Evolutionary conservation across 768 basidiomycete genomes (phyloP).

Genomic region (Lactarius deliciosus): DNA sequence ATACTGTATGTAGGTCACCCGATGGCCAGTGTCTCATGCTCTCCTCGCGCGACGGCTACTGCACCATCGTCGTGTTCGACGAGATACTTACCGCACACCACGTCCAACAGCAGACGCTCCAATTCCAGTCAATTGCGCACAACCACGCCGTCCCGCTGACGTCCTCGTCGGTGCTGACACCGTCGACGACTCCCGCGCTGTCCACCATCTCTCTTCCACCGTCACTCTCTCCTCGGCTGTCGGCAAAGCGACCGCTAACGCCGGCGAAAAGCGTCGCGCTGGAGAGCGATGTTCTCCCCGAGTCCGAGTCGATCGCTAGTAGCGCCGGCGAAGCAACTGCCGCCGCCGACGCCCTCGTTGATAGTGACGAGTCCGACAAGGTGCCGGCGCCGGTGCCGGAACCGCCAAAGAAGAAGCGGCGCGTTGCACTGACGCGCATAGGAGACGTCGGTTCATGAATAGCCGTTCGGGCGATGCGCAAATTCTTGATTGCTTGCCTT

Average conservation of each 20-base stretch:
- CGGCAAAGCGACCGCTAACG: slow-evolving; percentile 34
- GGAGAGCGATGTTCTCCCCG: slow-evolving; percentile 18
- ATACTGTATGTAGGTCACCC: slow-evolving; percentile 73
- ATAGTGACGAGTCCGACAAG: slow-evolving; percentile 32
- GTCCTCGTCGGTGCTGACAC: slow-evolving; percentile 39
- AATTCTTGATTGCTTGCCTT: background rate
- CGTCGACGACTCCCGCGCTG: slow-evolving; percentile 40
- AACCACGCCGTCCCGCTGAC: slow-evolving; percentile 71
- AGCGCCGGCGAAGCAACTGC: slow-evolving; percentile 10
- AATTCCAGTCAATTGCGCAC: slow-evolving; percentile 88
- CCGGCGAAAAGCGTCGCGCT: slow-evolving; percentile 30
- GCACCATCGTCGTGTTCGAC: slow-evolving; percentile 92
- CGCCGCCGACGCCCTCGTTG: background rate
- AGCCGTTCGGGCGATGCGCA: background rate
- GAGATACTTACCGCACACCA: slow-evolving; percentile 87
- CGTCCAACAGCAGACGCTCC: slow-evolving; percentile 88
- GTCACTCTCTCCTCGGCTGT: slow-evolving; percentile 26
- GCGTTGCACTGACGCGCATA: slow-evolving; percentile 72
- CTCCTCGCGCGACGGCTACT: slow-evolving; percentile 94
- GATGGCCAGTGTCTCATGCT: slow-evolving; percentile 93
- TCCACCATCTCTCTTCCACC: slow-evolving; percentile 28
- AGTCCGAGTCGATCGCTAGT: slow-evolving; percentile 33
- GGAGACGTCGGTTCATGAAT: slow-evolving; percentile 43
- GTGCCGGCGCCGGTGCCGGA: slow-evolving; percentile 50
- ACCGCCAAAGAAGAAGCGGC: slow-evolving; percentile 83